A percentile compares a stretch with the other conserved stretches of the same genome.
These are phyloP conservation scores for Mycena metata DNA, from an alignment of 768 basidiomycete species.

Conservation along the genomic window DNA sequence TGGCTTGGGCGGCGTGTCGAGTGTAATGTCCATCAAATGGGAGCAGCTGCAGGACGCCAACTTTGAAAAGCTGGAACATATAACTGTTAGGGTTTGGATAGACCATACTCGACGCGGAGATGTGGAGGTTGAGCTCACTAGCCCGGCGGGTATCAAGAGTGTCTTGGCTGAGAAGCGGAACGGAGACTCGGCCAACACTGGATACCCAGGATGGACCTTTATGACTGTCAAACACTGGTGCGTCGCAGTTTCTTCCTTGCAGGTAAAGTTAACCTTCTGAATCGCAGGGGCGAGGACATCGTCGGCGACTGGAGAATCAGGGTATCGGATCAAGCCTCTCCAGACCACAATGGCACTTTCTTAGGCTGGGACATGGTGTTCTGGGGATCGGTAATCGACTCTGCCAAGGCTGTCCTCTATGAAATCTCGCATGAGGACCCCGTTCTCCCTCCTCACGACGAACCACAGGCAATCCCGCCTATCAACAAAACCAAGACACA, in stretches of 20 bases:
- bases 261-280: neutral
- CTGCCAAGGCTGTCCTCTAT: constrained; percentile 74
- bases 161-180: constrained; percentile 81
- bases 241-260: constrained; percentile 43
- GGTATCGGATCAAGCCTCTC: constrained; percentile 83
- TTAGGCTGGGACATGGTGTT: constrained; percentile 96
- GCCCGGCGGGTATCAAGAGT: constrained; percentile 89
- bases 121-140: constrained; percentile 89
- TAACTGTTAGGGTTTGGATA: constrained; percentile 94
- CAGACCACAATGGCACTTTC: constrained; percentile 73
- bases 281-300: constrained; percentile 89
- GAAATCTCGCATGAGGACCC: constrained; percentile 67
- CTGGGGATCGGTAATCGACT: constrained; percentile 92
- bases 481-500: constrained; percentile 69
- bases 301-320: constrained; percentile 90
- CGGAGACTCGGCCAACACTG: constrained; percentile 72
- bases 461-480: constrained; percentile 52
- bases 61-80: constrained; percentile 90
- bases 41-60: constrained; percentile 82
- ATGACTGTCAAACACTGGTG: constrained; percentile 99
- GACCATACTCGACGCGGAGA: constrained; percentile 88
- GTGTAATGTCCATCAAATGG: constrained; percentile 74
- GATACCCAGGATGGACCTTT: constrained; percentile 97
- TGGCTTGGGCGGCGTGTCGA: constrained; percentile 70
- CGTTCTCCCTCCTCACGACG: constrained; percentile 61